Percentiles rank a stretch among this genome's conserved stretches.
phyloP scores from a whole-genome alignment of 257 asterid genomes.

The Rehmannia glutinosa region DNA sequence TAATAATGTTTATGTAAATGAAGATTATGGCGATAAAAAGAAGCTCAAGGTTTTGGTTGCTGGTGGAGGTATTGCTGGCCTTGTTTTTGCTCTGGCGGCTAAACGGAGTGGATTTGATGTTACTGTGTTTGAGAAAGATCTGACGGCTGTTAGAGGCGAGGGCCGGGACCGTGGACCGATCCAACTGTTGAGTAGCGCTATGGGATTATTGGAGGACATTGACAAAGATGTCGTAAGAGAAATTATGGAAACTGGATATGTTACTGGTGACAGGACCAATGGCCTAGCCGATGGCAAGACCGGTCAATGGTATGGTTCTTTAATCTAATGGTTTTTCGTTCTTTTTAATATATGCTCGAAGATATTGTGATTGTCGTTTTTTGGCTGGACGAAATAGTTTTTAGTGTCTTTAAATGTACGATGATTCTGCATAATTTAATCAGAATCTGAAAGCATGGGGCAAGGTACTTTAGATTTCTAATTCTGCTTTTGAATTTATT shows the following conservation, averaged over 20 bases:
- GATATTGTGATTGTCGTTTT: too few species aligned
- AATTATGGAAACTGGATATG: constrained; percentile 45
- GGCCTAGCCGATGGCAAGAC: constrained; percentile 59
- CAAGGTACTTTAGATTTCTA: too few species aligned
- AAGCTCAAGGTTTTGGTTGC: constrained; percentile 48
- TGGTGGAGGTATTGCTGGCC: constrained; percentile 66
- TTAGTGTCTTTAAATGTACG: too few species aligned
- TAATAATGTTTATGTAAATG: neutral
- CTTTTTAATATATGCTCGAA: too few species aligned
- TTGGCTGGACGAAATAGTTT: too few species aligned
- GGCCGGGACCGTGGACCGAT: constrained; percentile 60
- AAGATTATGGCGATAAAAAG: neutral
- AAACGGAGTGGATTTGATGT: constrained; percentile 55
- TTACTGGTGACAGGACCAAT: constrained; percentile 49
- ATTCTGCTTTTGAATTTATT: too few species aligned
- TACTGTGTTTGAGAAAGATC: constrained; percentile 52
- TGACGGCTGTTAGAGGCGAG: constrained; percentile 58
- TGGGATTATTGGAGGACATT: constrained; percentile 53
- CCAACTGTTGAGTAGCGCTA: constrained; percentile 56
- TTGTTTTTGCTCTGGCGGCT: constrained; percentile 55
- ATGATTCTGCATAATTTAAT: too few species aligned
- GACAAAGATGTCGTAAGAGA: constrained; percentile 49
- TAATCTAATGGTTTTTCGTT: neutral
- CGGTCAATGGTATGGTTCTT: constrained; percentile 44
- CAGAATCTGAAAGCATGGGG: too few species aligned